Percentiles rank a stretch among this genome's conserved stretches.
Evolutionary conservation across 2,329 filamentous ascomycete genomes (phyloP).

Genomic region (Beauveria sp.): DNA sequence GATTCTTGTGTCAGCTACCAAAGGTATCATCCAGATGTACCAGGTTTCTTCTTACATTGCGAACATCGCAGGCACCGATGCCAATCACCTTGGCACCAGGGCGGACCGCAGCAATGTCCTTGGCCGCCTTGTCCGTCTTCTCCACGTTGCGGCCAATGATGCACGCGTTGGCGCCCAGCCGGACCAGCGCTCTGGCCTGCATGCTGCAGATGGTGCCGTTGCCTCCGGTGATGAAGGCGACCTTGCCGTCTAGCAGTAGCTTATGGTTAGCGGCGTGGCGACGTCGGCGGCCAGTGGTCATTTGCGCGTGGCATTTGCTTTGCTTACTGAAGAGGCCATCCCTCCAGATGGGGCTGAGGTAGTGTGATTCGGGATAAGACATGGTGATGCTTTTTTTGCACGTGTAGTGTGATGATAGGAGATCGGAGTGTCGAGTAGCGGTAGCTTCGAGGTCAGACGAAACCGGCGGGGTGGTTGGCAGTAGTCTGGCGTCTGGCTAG

Average conservation of each 20-base stretch:
- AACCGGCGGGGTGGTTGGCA: background rate
- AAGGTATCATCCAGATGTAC: too few species aligned
- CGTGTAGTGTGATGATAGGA: background rate
- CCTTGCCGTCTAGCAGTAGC: conserved; percentile 59
- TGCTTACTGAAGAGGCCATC: conserved; percentile 75
- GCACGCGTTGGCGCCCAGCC: conserved; percentile 86
- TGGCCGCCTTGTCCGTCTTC: conserved; percentile 76
- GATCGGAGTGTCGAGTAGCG: background rate
- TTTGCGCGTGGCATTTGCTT: too few species aligned
- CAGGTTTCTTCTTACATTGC: conserved; percentile 43
- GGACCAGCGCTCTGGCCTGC: conserved; percentile 84
- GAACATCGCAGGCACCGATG: conserved; percentile 73
- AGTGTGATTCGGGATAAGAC: conserved; percentile 64
- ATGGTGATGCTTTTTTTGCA: conserved; percentile 35
- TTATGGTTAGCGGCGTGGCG: background rate
- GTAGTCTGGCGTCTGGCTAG: background rate
- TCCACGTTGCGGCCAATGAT: conserved; percentile 85
- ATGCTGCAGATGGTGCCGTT: conserved; percentile 90
- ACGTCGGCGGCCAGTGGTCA: background rate
- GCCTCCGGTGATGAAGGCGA: conserved; percentile 91
- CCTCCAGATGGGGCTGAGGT: conserved; percentile 76
- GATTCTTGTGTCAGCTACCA: background rate
- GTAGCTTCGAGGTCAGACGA: background rate
- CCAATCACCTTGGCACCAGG: conserved; percentile 78
- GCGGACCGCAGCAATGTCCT: conserved; percentile 73